phyloP scores from a whole-genome alignment of 73 alveolate genomes.

The Halteria grandinella region DNA sequence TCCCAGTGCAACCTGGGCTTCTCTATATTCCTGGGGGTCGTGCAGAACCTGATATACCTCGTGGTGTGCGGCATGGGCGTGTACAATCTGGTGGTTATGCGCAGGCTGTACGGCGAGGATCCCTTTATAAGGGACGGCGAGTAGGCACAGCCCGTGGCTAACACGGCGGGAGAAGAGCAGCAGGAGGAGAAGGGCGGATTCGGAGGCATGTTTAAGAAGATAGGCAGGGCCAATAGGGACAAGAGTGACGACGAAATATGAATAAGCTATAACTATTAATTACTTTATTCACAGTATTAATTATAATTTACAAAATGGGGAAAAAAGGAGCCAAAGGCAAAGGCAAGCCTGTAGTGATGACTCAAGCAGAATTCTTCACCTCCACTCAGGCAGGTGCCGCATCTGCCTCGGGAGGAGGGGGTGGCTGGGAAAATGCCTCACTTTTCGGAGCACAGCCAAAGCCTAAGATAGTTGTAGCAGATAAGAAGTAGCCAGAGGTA shows the following conservation, averaged over 20 bases:
- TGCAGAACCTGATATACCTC: conserved; percentile 28
- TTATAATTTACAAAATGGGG: conserved; percentile 10
- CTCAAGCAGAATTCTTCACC: neutral
- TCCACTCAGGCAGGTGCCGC: neutral
- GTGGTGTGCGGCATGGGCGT: conserved; percentile 14
- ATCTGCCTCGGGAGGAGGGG: too few relatives aligned
- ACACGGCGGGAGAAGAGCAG: too few relatives aligned
- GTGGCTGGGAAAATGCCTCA: too few relatives aligned
- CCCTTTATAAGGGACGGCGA: conserved; percentile 19
- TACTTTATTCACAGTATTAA: too few relatives aligned
- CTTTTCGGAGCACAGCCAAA: neutral
- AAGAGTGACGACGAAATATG: too few relatives aligned
- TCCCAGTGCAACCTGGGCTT: conserved; percentile 51
- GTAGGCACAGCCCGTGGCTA: too few relatives aligned
- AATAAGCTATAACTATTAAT: too few relatives aligned
- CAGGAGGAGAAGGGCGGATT: too few relatives aligned
- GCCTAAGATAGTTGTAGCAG: neutral
- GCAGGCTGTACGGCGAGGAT: conserved; percentile 25
- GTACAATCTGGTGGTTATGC: conserved; percentile 3
- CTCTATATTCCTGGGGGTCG: conserved; percentile 59
- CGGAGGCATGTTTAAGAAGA: too few relatives aligned
- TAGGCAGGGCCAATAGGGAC: too few relatives aligned
- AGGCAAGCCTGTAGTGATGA: conserved; percentile 40
- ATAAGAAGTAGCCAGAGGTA: neutral
- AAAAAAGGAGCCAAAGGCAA: conserved; percentile 30